Conservation (phyloP, 495 filamentous ascomycete genomes). For the Baudoinia panamericana region DNA sequence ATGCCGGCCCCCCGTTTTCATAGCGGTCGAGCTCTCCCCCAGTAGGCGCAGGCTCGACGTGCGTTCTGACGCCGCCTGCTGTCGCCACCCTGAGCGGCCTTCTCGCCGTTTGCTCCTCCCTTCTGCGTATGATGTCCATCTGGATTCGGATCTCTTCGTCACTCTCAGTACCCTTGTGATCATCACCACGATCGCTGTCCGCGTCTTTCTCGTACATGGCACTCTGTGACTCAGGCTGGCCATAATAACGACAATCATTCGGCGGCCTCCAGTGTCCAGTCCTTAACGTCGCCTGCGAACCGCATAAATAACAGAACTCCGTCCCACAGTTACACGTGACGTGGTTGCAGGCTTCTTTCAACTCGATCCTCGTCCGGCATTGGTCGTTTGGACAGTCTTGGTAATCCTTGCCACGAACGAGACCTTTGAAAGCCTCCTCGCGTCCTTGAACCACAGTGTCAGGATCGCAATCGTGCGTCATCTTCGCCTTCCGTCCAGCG, state of each 20-base stretch:
- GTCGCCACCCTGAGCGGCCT: too few relatives aligned
- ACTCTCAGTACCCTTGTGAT: too few relatives aligned
- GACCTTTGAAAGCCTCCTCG: constrained; percentile 6
- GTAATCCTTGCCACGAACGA: constrained; percentile 8
- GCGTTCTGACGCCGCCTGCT: too few relatives aligned
- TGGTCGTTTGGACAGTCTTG: constrained; percentile 7
- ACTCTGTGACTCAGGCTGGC: too few relatives aligned
- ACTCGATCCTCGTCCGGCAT: constrained; percentile 5
- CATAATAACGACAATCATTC: neutral
- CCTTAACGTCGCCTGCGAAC: neutral
- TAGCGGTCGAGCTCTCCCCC: too few relatives aligned
- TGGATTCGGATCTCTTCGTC: too few relatives aligned
- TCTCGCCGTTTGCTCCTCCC: too few relatives aligned
- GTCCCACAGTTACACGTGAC: constrained; percentile 8
- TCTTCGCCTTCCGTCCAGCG: neutral
- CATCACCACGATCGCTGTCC: too few relatives aligned
- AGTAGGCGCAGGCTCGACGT: too few relatives aligned
- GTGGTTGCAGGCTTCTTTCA: constrained; percentile 8
- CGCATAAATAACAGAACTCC: constrained; percentile 14
- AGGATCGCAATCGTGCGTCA: constrained; percentile 8
- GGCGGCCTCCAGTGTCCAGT: constrained; percentile 2
- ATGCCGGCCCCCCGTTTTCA: too few relatives aligned
- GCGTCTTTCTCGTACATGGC: too few relatives aligned
- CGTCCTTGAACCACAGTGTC: neutral
- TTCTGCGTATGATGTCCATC: too few relatives aligned